These are phyloP conservation scores for Larix kaempferi DNA, from an alignment of 75 land plant species.

Conservation along the genomic window DNA sequence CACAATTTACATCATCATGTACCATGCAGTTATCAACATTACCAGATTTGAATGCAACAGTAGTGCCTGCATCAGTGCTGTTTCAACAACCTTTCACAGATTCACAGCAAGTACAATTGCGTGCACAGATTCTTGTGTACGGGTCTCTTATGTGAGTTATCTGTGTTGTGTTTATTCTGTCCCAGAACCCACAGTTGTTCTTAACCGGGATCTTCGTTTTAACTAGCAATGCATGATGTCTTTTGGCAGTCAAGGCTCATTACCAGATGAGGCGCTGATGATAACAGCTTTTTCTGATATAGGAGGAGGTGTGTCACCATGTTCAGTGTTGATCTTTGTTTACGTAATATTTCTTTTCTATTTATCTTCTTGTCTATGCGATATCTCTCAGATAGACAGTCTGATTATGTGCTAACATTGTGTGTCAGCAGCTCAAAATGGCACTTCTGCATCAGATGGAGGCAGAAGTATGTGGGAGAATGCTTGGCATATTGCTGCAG, in stretches of 20 bases:
- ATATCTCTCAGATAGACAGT: neutral
- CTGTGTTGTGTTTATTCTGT: neutral
- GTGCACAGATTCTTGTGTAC: slow-evolving; percentile 93
- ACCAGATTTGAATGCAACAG: slow-evolving; percentile 62
- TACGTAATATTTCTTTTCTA: neutral
- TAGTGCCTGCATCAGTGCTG: slow-evolving; percentile 23
- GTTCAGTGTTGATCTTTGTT: slow-evolving; percentile 1
- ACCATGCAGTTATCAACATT: slow-evolving; percentile 26
- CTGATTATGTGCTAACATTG: neutral
- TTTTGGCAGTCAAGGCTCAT: slow-evolving; percentile 67
- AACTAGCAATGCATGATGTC: neutral
- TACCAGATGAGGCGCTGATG: slow-evolving; percentile 85
- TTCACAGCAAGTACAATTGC: slow-evolving; percentile 81
- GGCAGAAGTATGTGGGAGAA: slow-evolving; percentile 62
- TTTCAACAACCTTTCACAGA: slow-evolving; percentile 82
- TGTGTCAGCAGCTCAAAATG: slow-evolving; percentile 9
- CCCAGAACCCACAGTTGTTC: neutral
- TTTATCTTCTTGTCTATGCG: neutral
- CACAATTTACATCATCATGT: slow-evolving; percentile 19
- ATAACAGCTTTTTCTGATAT: slow-evolving; percentile 70
- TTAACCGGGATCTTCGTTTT: neutral
- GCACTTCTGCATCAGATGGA: slow-evolving; percentile 31
- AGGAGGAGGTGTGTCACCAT: slow-evolving; percentile 20
- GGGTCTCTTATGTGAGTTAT: slow-evolving; percentile 86
- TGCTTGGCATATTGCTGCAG: slow-evolving; percentile 55